Percentiles rank a stretch among this genome's conserved stretches.
These are phyloP conservation scores for Panicum hallii DNA, from an alignment of 202 grass and related monocot species.

Conservation along the genomic window DNA sequence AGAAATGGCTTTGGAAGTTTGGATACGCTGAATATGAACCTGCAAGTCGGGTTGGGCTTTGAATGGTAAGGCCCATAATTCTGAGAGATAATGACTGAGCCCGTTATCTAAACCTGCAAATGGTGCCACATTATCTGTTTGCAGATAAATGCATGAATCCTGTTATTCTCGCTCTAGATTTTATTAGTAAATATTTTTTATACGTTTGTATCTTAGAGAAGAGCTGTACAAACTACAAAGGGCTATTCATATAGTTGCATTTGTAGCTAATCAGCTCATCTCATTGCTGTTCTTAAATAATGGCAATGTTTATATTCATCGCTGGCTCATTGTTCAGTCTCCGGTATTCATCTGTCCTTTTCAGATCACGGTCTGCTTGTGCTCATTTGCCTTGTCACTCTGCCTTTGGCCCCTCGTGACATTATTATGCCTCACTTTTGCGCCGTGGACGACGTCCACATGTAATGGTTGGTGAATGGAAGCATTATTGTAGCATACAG, in stretches of 20 bases:
- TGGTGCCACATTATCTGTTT: background rate
- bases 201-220: background rate
- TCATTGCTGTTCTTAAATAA: background rate
- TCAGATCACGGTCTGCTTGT: background rate
- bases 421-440: background rate
- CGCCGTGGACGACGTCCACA: background rate
- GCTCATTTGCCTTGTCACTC: background rate
- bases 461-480: conserved; percentile 7
- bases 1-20: background rate
- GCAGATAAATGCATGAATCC: background rate
- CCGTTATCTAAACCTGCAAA: background rate
- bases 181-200: too few species aligned
- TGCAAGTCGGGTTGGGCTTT: background rate
- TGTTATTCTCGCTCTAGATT: background rate
- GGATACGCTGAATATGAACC: too few species aligned
- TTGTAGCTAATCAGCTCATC: background rate
- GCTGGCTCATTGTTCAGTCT: background rate
- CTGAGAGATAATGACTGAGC: background rate
- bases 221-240: background rate
- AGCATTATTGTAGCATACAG: background rate
- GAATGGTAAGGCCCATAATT: background rate
- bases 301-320: background rate
- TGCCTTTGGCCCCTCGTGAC: background rate
- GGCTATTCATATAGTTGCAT: background rate
- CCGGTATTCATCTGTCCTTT: background rate